These are phyloP conservation scores for Crithidia sp. DNA, from an alignment of 208 protist species.

Conservation along the genomic window DNA sequence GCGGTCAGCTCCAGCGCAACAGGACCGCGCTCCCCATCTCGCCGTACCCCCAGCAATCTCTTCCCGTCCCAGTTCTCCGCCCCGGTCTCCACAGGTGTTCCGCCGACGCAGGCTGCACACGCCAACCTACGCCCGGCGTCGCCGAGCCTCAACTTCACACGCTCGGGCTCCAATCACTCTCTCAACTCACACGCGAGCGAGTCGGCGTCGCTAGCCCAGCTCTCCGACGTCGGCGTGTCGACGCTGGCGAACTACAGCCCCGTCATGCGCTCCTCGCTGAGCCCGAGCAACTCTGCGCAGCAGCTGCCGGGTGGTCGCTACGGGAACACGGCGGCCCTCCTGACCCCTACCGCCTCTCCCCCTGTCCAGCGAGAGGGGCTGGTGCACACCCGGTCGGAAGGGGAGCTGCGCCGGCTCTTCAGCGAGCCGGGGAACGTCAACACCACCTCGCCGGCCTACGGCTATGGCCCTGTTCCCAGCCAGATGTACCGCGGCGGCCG, in stretches of 20 bases:
- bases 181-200: conserved; percentile 12
- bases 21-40: conserved; percentile 5
- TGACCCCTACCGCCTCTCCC: not conserved
- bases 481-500: conserved; percentile 5
- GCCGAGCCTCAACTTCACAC: not conserved
- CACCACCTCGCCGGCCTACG: not conserved
- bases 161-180: conserved; percentile 11
- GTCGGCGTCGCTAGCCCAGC: not conserved
- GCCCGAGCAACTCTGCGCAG: not conserved
- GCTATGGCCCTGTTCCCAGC: not conserved
- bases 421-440: conserved; percentile 10
- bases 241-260: conserved; percentile 8
- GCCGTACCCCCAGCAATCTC: not conserved
- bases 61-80: not conserved
- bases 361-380: conserved; percentile 14
- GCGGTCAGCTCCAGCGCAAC: not conserved
- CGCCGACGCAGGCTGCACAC: not conserved
- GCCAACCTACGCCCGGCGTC: conserved; percentile 7
- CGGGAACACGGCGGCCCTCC: not conserved
- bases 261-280: conserved; percentile 7
- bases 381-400: conserved; percentile 19
- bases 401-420: conserved; percentile 30
- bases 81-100: not conserved
- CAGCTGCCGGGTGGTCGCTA: not conserved
- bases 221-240: not conserved